These are phyloP conservation scores for Eremomyces bilateralis DNA, from an alignment of 495 filamentous ascomycete species.

Conservation along the genomic window DNA sequence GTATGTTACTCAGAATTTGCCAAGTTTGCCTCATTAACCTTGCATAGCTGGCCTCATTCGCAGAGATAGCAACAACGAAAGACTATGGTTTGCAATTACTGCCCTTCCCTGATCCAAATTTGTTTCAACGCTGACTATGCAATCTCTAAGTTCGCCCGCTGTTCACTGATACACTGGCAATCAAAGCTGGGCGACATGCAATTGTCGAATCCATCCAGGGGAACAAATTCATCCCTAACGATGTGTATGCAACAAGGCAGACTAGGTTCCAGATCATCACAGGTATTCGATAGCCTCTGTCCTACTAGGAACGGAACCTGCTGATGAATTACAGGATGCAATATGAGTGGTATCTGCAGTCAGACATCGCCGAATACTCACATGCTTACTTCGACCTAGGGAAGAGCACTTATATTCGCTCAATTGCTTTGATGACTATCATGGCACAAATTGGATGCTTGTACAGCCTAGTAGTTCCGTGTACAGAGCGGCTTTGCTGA, in stretches of 20 bases:
- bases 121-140: neutral
- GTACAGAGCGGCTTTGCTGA: neutral
- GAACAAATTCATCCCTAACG: constrained; percentile 61
- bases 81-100: no score
- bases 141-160: constrained; percentile 36
- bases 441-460: constrained; percentile 92
- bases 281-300: neutral
- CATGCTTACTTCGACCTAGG: no score
- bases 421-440: constrained; percentile 60
- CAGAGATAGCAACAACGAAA: constrained; percentile 48
- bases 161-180: constrained; percentile 48
- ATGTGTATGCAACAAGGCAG: constrained; percentile 60
- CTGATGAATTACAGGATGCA: constrained; percentile 38
- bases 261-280: constrained; percentile 82
- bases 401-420: constrained; percentile 86
- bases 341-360: constrained; percentile 99
- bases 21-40: constrained; percentile 4
- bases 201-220: constrained; percentile 52
- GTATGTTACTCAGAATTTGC: constrained; percentile 18
- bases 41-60: constrained; percentile 38
- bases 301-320: neutral
- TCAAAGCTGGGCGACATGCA: constrained; percentile 68
- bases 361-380: no score
- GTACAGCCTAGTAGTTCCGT: no score
- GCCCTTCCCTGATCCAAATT: no score